Base-by-base conservation (phyloP, 2,329 filamentous ascomycete species). In the Claviceps sp. region DNA sequence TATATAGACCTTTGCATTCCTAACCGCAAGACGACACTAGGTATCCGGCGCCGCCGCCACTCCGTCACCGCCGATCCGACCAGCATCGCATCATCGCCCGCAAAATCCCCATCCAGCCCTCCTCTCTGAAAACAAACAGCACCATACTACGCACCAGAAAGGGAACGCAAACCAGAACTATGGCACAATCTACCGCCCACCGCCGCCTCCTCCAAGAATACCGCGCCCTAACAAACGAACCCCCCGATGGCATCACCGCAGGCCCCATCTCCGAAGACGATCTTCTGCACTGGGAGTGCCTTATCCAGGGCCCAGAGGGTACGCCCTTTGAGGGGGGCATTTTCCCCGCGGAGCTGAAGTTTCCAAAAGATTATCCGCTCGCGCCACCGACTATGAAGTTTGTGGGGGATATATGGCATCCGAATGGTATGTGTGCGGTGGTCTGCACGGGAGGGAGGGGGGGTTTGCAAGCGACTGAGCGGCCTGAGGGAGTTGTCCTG, bases 351-450 rank as follows among this genome's bases (percentile, higher is more conserved):
- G 89, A 95, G 70, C 80, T 98, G 61, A 89, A 85, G 63, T 98
- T 98, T 63, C 91, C 93, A 5, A 87, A 87, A 65, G 93, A 98
- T 69, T 98, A 98, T 64, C 93, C 93, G n/a, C 79, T 97, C 5
- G 87, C 90, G 60, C 93, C 93, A 55, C 93, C 93, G 8, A 89
- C 86, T 42, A 97, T 98, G 91, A 89, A 86, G 68, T 98, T 98
- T 68, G 74, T 94, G 50, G 87, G 87, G 51, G 89, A 94, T 62
- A 83, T 98, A 59, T 97, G 90, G 82, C 93, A 98, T 73, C 93
- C 93, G 0, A 98, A 98, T 67, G 89, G 90, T 95, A 68, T 18
- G 44, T 42, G 20, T 7, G 20, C 7, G 40, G 5, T 9, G 43
- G 40, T 43, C 49, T 50, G 47, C 48, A 20, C 20, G 9, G 14